Conservation (phyloP, 2,329 filamentous ascomycete species). For the Monosporascus sp. region DNA sequence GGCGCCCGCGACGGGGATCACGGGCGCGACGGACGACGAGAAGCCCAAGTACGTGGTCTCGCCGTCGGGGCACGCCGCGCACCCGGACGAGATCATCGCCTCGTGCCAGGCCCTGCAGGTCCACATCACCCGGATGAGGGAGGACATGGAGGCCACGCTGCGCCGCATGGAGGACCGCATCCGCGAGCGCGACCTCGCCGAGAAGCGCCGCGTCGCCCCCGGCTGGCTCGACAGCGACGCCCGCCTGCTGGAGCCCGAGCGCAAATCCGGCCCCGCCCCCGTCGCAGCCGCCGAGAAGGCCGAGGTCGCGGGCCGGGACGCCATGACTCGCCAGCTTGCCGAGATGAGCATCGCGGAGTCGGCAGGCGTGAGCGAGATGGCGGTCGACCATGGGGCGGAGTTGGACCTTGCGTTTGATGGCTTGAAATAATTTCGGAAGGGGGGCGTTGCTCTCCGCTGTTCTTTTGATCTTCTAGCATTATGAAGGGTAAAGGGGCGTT, state of each 20-base stretch:
- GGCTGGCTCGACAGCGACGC: constrained; percentile 76
- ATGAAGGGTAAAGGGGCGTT: no score
- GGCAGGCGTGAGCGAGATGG: constrained; percentile 31
- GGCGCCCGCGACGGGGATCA: constrained; percentile 56
- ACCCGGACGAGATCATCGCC: constrained; percentile 78
- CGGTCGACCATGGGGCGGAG: constrained; percentile 47
- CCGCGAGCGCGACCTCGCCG: constrained; percentile 61
- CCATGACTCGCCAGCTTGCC: constrained; percentile 20
- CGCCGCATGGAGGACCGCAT: constrained; percentile 64
- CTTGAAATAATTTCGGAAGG: constrained; percentile 6
- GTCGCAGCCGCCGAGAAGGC: constrained; percentile 30
- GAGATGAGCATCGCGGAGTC: constrained; percentile 23
- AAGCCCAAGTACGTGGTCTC: constrained; percentile 73
- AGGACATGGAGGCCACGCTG: constrained; percentile 63
- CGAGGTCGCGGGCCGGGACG: constrained; percentile 46
- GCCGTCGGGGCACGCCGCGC: constrained; percentile 71
- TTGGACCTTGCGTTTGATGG: constrained; percentile 53
- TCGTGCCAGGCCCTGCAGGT: constrained; percentile 74
- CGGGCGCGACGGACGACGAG: constrained; percentile 30
- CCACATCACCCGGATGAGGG: constrained; percentile 65
- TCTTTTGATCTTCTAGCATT: no score
- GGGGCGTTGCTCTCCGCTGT: no score
- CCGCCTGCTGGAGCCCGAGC: constrained; percentile 63
- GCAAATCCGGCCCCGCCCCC: constrained; percentile 25
- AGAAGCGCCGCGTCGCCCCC: constrained; percentile 74